Conservation (phyloP, 352 stramenopile genomes). For the Phytophthora foliorum region DNA sequence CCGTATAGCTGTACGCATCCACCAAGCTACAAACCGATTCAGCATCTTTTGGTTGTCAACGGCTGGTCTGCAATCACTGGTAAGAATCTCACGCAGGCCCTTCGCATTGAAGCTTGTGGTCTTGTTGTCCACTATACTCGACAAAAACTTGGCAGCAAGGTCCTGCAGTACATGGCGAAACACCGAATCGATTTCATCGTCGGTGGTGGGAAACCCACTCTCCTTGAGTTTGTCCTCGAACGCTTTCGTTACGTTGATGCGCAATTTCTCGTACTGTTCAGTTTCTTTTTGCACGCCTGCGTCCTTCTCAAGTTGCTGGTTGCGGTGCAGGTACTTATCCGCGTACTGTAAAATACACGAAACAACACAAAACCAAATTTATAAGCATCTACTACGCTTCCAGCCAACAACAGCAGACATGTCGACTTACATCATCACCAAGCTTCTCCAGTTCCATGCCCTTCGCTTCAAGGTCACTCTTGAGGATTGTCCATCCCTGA, state of each 20-base stretch:
- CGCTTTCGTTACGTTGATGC: conserved; percentile 56
- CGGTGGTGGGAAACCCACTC: conserved; percentile 64
- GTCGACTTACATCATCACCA: conserved; percentile 69
- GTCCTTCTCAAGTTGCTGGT: conserved; percentile 70
- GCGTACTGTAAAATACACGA: conserved; percentile 52
- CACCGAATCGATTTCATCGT: conserved; percentile 70
- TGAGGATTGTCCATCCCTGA: conserved; percentile 80
- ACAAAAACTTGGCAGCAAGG: conserved; percentile 68
- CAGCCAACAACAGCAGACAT: background rate
- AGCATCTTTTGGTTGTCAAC: conserved; percentile 83
- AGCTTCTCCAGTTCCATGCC: conserved; percentile 77
- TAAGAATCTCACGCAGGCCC: conserved; percentile 64
- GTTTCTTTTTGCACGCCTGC: conserved; percentile 65
- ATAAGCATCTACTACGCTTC: background rate
- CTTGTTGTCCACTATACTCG: conserved; percentile 44
- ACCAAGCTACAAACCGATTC: conserved; percentile 55
- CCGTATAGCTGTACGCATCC: background rate
- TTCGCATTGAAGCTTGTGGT: conserved; percentile 58
- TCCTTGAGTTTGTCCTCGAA: conserved; percentile 69
- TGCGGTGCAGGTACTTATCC: conserved; percentile 76
- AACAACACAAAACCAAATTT: background rate
- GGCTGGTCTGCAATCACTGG: conserved; percentile 59
- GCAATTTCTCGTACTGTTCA: conserved; percentile 70
- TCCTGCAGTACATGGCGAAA: conserved; percentile 71
- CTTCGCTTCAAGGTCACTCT: conserved; percentile 69